phyloP scores from a whole-genome alignment of 225 moss, liverwort and hornwort genomes.

The Physcomitrellopsis africana region DNA sequence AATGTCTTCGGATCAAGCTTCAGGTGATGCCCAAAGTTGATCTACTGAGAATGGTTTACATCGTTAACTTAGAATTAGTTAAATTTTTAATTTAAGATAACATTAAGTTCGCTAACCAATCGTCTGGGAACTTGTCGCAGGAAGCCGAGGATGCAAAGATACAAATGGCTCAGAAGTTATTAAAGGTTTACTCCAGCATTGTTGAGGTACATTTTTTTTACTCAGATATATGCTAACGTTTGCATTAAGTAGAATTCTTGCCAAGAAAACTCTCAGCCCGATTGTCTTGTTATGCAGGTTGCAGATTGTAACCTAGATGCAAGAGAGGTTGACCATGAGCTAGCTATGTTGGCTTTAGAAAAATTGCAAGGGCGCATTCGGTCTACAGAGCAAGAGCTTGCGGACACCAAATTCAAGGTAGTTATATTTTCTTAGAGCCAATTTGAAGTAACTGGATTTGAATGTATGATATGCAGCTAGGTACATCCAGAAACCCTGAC shows the following conservation, averaged over 20 bases:
- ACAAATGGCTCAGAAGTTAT: constrained; percentile 67
- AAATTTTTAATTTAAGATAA: no score
- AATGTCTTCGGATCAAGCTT: constrained; percentile 58
- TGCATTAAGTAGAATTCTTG: not conserved
- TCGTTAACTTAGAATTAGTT: not conserved
- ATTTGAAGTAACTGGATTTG: not conserved
- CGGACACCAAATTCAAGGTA: constrained; percentile 63
- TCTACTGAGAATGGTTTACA: not conserved
- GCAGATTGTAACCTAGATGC: constrained; percentile 46
- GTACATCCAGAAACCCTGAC: not conserved
- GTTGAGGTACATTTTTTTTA: constrained; percentile 48
- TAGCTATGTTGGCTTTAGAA: constrained; percentile 54
- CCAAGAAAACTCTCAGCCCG: not conserved
- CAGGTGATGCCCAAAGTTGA: constrained; percentile 40
- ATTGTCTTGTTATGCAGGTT: constrained; percentile 35
- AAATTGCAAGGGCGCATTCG: constrained; percentile 58
- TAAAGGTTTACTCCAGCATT: constrained; percentile 59
- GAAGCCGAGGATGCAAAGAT: constrained; percentile 67
- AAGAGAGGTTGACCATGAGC: constrained; percentile 51
- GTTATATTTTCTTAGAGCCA: not conserved
- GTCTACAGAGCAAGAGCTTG: constrained; percentile 59
- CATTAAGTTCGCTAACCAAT: constrained; percentile 3
- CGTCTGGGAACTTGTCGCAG: constrained; percentile 29
- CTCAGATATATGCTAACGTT: not conserved
- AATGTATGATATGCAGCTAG: not conserved